Base-by-base conservation (phyloP, 352 stramenopile genomes). In the Pythium periplocum region DNA sequence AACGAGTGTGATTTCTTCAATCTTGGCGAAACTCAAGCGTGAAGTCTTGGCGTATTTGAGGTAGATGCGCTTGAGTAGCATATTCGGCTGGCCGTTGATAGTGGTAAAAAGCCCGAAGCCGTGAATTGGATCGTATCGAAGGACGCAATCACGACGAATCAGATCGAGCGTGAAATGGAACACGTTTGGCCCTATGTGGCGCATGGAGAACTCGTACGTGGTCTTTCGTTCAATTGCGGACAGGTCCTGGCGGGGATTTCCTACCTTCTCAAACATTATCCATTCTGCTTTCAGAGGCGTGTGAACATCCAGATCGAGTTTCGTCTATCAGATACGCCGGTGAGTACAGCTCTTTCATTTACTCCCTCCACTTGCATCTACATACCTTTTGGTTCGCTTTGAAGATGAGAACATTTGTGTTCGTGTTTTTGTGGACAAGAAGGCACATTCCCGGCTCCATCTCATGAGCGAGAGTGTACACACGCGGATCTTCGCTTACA, bases 211-310 rank as follows among this genome's bases (percentile, higher is more conserved):
- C n/a, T 66, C 45, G 53, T 80, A 86, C 50, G 69, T 83, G n/a
- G 72, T 83, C 51, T 64, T 73, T 10, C 71, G 62, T 53, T 86
- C 75, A 38, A 86, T 71, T 4, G 71, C 41, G 2, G 72, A 82
- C 11, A 86, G 62, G 8, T 78, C 63, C 26, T 83, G 65, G 0
- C 72, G 63, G 7, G 75, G 75, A 51, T 86, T 86, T 8, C 75
- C 75, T 4, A 33, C 45, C 51, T 83, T 86, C 41, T 86, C 75
- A 45, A 86, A 83, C 73, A 86, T 80, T 62, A 86, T 68, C 75
- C 75, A 86, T 53, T 86, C 75, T 5, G 68, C 75, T 32, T 74
- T 69, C 6, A 86, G 59, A 4, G 75, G 75, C 4, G 59, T 47
- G 2, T 62, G 42, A 0, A 51, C 32, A 47, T 83, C 62, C 6